phyloP scores from a whole-genome alignment of 2,329 filamentous ascomycete genomes.

The Emydomyces testavorans region DNA sequence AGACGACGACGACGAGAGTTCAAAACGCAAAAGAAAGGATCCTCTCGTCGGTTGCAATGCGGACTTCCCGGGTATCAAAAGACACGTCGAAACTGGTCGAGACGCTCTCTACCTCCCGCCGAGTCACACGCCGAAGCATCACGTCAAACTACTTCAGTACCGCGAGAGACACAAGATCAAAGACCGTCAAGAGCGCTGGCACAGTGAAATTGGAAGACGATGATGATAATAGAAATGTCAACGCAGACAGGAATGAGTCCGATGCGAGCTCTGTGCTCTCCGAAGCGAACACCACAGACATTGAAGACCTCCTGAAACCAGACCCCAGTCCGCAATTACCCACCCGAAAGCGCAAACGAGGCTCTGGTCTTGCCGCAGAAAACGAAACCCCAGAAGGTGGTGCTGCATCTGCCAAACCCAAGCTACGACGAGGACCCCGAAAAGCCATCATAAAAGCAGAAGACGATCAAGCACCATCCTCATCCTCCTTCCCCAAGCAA shows the following conservation, averaged over 20 bases:
- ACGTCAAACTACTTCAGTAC: conserved; percentile 7
- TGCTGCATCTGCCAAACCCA: conserved; percentile 16
- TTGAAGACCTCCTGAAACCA: conserved; percentile 45
- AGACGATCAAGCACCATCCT: conserved; percentile 18
- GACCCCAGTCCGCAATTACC: conserved; percentile 15
- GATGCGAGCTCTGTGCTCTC: conserved; percentile 25
- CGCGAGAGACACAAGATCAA: not conserved
- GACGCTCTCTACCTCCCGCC: conserved; percentile 32
- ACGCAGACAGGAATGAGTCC: conserved; percentile 18
- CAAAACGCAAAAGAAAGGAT: no score
- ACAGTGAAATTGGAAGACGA: conserved; percentile 26
- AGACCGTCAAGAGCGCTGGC: conserved; percentile 10
- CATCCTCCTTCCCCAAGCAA: conserved; percentile 17
- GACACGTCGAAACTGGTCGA: conserved; percentile 49
- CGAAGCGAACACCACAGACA: conserved; percentile 38
- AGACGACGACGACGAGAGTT: no score
- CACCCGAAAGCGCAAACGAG: conserved; percentile 40
- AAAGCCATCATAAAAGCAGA: conserved; percentile 24
- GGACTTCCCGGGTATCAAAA: conserved; percentile 47
- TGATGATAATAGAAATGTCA: not conserved
- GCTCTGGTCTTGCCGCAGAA: conserved; percentile 19
- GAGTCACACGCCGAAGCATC: conserved; percentile 17
- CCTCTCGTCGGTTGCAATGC: no score
- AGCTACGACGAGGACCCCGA: conserved; percentile 17
- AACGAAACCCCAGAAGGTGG: not conserved